Evolutionary conservation across 495 filamentous ascomycete genomes (phyloP), one percentile per base, ranked within the genome.

Genomic region (Oidiodendron maius): DNA sequence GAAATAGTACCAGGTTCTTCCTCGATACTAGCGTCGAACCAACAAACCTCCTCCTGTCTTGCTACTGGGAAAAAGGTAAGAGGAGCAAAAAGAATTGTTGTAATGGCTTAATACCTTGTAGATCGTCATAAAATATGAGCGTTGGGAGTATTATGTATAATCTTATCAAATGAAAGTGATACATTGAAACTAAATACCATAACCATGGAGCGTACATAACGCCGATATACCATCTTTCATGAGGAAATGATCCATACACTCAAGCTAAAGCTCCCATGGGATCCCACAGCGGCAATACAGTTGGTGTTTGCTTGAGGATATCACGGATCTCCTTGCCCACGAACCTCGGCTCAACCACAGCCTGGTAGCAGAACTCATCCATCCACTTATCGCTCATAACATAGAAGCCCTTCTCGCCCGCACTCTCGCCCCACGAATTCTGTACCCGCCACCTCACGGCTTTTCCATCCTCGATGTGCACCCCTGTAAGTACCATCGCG

Each of bases 351-450:
- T 91, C 87, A 1, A 91, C 82, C n/a, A 94, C 89, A 13, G 80
- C 84, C 71, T 95, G 89, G 59, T 89, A 94, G 3, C 81, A 76
- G 64, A 89, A 95, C 71, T 93, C 75, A 52, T 87, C 83, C 83
- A 94, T 84, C 89, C 89, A 95, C 12, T 60, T 63, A 67, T 95
- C 89, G 16, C 71, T 82, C 89, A 93, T 93, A 23, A 93, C 84
- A 52, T 91, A 87, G 74, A 86, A 94, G 0, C 89, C 89, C 35
- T 89, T 76, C 15, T 76, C 73, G 0, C 89, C 89, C 0, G 71
- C 75, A 0, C 45, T 62, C 21, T 74, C 69, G 10, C 86, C 87
- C 89, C 89, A 95, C 9, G 72, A 80, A 56, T 95, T 95, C 71
- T 95, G 85, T 39, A 95, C 86, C 23, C 87, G 66, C 89, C 89